Conservation (phyloP, 2,329 filamentous ascomycete species). For the Juglanconis juglandina region DNA sequence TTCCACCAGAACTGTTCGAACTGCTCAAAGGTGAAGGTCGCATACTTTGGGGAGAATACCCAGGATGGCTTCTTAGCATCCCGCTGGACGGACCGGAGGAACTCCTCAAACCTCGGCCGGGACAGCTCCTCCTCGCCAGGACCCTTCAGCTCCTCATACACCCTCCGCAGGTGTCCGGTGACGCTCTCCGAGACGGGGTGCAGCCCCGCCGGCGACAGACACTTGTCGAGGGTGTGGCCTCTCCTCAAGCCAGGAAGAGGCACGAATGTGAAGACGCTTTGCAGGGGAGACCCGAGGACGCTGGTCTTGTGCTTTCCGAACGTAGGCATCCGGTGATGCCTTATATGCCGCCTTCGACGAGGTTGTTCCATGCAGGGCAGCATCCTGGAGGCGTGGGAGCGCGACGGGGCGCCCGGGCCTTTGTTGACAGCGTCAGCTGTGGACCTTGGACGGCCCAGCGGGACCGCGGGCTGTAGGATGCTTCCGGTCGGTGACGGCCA, state of each 20-base stretch:
- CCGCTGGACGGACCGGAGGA: conserved; percentile 4
- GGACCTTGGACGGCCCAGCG: neutral
- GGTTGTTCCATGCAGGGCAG: neutral
- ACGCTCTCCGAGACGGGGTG: neutral
- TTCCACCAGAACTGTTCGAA: conserved; percentile 49
- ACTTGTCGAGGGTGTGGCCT: neutral
- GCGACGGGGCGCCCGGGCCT: neutral
- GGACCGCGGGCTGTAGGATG: neutral
- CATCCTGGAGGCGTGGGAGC: neutral
- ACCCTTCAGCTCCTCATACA: conserved; percentile 11
- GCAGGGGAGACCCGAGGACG: neutral
- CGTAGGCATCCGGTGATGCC: conserved; percentile 8
- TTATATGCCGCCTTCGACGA: conserved; percentile 6
- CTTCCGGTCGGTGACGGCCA: neutral
- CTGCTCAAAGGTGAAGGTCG: conserved; percentile 42
- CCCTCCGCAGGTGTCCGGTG: neutral
- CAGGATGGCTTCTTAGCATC: neutral
- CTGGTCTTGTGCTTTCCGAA: conserved; percentile 1
- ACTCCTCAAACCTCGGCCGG: neutral
- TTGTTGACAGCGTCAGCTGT: neutral
- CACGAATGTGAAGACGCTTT: neutral
- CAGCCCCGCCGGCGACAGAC: neutral
- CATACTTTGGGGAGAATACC: conserved; percentile 29
- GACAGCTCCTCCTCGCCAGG: conserved; percentile 4
- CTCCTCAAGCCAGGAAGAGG: neutral